Percentiles rank a stretch among this genome's conserved stretches.
Evolutionary conservation across 192 early-diverging fungal species (phyloP).

Genomic region (Haplosporangium gracile): DNA sequence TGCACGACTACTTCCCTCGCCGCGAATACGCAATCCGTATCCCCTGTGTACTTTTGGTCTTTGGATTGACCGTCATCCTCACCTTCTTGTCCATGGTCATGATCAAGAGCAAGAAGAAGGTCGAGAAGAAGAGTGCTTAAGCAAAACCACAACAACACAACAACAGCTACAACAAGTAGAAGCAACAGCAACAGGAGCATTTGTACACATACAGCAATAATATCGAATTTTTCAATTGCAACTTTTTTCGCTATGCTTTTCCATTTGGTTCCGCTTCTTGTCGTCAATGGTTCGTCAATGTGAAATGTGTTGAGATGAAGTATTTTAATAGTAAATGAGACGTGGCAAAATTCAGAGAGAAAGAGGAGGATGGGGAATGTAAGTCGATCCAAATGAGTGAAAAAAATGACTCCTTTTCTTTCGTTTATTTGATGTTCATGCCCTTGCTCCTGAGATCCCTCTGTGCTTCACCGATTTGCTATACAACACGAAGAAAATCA

Average conservation of each 20-base stretch:
- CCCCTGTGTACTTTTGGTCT: conserved; percentile 84
- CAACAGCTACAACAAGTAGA: neutral
- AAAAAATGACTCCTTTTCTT: conserved; percentile 16
- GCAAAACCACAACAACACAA: neutral
- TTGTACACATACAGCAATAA: conserved; percentile 9
- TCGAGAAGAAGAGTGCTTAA: conserved; percentile 78
- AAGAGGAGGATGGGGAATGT: neutral
- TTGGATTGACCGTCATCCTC: conserved; percentile 80
- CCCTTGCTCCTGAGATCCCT: conserved; percentile 80
- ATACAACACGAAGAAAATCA: conserved; percentile 23
- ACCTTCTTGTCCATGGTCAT: conserved; percentile 88
- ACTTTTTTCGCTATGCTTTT: neutral
- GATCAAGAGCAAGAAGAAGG: conserved; percentile 84
- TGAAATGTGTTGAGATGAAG: neutral
- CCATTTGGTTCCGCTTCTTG: neutral
- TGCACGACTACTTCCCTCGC: conserved; percentile 84
- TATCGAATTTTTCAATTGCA: neutral
- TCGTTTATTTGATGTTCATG: conserved; percentile 62
- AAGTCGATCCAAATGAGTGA: neutral
- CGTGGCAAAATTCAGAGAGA: conserved; percentile 7
- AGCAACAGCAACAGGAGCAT: neutral
- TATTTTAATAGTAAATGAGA: conserved; percentile 9
- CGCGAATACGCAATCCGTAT: conserved; percentile 89
- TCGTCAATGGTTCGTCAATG: neutral
- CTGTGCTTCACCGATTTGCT: conserved; percentile 91